phyloP scores from a whole-genome alignment of 148 eudicot genomes.

The Nyssa sinensis region DNA sequence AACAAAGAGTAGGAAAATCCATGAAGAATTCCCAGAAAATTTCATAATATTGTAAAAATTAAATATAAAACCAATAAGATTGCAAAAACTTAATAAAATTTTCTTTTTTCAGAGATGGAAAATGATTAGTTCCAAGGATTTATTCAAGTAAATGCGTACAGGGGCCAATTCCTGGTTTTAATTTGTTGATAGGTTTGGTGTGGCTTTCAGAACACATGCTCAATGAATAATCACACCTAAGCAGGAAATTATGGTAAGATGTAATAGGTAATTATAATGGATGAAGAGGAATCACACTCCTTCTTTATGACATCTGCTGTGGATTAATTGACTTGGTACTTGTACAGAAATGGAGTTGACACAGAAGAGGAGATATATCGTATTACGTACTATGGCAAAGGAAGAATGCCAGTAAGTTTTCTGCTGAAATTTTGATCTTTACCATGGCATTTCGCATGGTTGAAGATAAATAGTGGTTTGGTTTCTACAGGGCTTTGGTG shows the following conservation, averaged over 20 bases:
- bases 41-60: too few relatives aligned
- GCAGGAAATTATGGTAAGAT: background rate
- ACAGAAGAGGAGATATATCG: slow-evolving; percentile 71
- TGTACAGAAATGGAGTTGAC: slow-evolving; percentile 59
- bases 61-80: too few relatives aligned
- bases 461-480: background rate
- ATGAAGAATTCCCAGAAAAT: background rate
- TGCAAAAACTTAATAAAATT: too few relatives aligned
- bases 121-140: background rate
- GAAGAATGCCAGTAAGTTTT: slow-evolving; percentile 75
- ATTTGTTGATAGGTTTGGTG: background rate
- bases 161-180: background rate
- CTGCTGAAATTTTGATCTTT: background rate
- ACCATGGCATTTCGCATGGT: too few relatives aligned
- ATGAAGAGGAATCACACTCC: background rate
- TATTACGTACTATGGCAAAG: slow-evolving; percentile 82
- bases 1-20: too few relatives aligned
- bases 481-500: slow-evolving; percentile 66
- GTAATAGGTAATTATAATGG: background rate
- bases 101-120: background rate
- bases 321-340: background rate
- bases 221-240: background rate
- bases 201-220: background rate
- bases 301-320: background rate
- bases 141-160: background rate